These are phyloP conservation scores for Novakomyces olei DNA, from an alignment of 805 yeast genomes.

Conservation along the genomic window DNA sequence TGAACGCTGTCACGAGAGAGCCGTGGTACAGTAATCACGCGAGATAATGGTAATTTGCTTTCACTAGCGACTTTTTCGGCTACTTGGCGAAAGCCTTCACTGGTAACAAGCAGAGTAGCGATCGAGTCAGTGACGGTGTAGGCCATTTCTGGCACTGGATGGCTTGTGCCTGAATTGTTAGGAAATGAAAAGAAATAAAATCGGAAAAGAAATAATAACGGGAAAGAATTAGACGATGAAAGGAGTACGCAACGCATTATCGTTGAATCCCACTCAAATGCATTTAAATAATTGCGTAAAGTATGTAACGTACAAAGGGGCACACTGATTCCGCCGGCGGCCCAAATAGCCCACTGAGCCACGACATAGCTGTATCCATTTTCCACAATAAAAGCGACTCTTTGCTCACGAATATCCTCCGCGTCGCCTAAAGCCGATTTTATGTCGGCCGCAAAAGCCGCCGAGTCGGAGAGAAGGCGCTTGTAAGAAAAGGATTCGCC, in stretches of 20 bases:
- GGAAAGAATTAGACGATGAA: too few relatives aligned
- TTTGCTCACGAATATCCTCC: too few relatives aligned
- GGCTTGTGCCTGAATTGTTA: too few relatives aligned
- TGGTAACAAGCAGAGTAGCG: conserved; percentile 13
- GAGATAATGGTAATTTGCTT: conserved; percentile 8
- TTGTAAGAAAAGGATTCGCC: too few relatives aligned
- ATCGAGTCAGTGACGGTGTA: conserved; percentile 15
- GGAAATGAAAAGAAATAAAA: too few relatives aligned
- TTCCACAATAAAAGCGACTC: not conserved
- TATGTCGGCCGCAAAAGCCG: too few relatives aligned
- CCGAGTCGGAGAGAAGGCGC: too few relatives aligned
- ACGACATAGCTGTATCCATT: not conserved
- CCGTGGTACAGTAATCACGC: conserved; percentile 8
- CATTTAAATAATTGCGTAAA: too few relatives aligned
- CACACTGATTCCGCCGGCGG: conserved; percentile 10
- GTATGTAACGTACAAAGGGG: conserved; percentile 17
- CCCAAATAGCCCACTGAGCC: not conserved
- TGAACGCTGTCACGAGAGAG: conserved; percentile 1
- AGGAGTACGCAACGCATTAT: too few relatives aligned
- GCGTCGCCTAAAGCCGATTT: too few relatives aligned
- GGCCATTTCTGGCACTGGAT: conserved; percentile 14
- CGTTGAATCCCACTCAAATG: too few relatives aligned
- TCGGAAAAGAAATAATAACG: too few relatives aligned
- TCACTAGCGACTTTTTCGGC: conserved; percentile 9
- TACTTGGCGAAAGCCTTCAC: conserved; percentile 12